Evolutionary conservation across 345 rosid species (phyloP).

Genomic region (Mangifera indica): DNA sequence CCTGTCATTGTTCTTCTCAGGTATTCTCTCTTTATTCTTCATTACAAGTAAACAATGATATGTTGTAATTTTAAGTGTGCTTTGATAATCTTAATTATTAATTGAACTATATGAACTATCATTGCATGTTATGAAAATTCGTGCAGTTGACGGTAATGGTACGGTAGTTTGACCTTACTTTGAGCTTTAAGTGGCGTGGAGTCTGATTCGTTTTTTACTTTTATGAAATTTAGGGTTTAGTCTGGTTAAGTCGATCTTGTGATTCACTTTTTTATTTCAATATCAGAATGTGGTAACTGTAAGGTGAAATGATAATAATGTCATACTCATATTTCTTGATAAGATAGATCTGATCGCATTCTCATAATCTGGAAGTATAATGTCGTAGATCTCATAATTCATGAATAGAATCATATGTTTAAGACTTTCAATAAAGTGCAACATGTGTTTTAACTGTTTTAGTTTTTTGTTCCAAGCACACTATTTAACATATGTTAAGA

Average conservation of each 20-base stretch:
- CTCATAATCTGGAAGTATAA: not conserved
- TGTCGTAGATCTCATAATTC: not conserved
- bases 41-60: too few relatives aligned
- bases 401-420: not conserved
- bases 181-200: not conserved
- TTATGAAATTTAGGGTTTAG: not conserved
- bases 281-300: not conserved
- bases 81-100: too few relatives aligned
- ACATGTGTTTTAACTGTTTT: too few relatives aligned
- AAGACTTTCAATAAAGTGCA: not conserved
- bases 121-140: too few relatives aligned
- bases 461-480: too few relatives aligned
- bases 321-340: too few relatives aligned
- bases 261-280: not conserved
- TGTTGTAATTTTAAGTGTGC: too few relatives aligned
- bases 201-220: too few relatives aligned
- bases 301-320: not conserved
- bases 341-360: not conserved
- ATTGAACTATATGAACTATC: too few relatives aligned
- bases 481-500: too few relatives aligned
- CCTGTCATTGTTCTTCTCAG: slow-evolving; percentile 58
- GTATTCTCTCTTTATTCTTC: slow-evolving; percentile 18
- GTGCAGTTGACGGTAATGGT: too few relatives aligned
- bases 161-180: not conserved
- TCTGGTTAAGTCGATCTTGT: too few relatives aligned